A percentile compares a stretch with the other conserved stretches of the same genome.
These are phyloP conservation scores for Tolypocladium paradoxum DNA, from an alignment of 2,329 filamentous ascomycete genomes.

Conservation along the genomic window DNA sequence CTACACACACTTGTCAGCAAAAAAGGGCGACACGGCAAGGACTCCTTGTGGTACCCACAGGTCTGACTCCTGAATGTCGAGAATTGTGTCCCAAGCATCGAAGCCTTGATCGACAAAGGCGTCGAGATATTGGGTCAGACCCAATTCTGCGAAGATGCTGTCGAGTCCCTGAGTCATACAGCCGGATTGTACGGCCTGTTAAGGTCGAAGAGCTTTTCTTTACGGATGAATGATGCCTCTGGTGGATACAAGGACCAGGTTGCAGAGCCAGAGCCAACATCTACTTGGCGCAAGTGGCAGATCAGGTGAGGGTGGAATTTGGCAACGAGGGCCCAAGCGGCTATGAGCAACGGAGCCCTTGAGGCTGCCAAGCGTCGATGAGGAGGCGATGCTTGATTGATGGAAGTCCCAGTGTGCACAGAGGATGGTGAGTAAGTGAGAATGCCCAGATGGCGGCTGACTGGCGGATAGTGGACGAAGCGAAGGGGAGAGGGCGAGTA, in stretches of 20 bases:
- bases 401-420: neutral
- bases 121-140: slow-evolving; percentile 66
- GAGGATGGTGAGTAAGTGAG: neutral
- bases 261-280: slow-evolving; percentile 6
- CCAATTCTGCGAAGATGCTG: slow-evolving; percentile 61
- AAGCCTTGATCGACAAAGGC: slow-evolving; percentile 69
- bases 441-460: neutral
- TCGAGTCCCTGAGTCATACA: slow-evolving; percentile 48
- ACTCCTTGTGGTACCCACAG: slow-evolving; percentile 43
- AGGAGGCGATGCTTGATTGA: neutral
- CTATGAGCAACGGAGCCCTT: neutral
- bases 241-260: neutral
- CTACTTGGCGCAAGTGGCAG: slow-evolving; percentile 1
- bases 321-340: neutral
- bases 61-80: slow-evolving; percentile 77
- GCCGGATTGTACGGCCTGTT: slow-evolving; percentile 7
- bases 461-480: neutral
- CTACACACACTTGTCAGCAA: slow-evolving; percentile 28
- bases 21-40: neutral
- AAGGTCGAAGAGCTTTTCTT: neutral
- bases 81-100: slow-evolving; percentile 72
- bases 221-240: neutral
- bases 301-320: neutral
- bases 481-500: neutral
- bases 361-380: neutral